Evolutionary conservation across 1,284 basidiomycete species (phyloP).

Genomic region (Sporisorium graminicola): DNA sequence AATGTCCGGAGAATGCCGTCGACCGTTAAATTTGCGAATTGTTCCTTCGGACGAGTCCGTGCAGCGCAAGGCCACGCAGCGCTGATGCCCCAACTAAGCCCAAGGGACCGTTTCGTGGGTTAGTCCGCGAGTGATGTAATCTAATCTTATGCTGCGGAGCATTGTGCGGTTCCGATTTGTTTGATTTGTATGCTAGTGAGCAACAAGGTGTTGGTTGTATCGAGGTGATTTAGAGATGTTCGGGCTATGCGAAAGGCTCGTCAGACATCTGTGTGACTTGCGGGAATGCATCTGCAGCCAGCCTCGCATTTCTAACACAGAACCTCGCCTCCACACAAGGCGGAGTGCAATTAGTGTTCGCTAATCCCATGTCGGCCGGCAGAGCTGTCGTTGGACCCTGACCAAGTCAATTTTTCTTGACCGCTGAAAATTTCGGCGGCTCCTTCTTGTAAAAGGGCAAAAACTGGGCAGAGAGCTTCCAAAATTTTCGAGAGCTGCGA

Average conservation of each 20-base stretch:
- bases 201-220: not conserved
- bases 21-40: not conserved
- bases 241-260: constrained; percentile 1
- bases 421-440: not conserved
- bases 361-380: constrained; percentile 27
- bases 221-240: constrained; percentile 4
- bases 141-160: not conserved
- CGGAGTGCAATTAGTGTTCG: too few species aligned
- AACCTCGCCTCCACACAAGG: constrained; percentile 31
- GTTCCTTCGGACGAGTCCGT: too few species aligned
- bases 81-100: not conserved
- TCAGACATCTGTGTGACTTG: not conserved
- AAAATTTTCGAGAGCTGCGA: not conserved
- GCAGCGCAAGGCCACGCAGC: not conserved
- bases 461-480: not conserved
- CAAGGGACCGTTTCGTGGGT: not conserved
- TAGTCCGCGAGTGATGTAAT: not conserved
- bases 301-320: not conserved
- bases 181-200: not conserved
- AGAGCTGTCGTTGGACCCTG: constrained; percentile 28
- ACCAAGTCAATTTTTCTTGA: not conserved
- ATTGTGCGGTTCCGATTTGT: not conserved
- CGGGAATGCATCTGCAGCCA: too few species aligned
- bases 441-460: constrained; percentile 5
- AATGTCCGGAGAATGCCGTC: not conserved